phyloP scores from a whole-genome alignment of 2,329 filamentous ascomycete species.

The Chrysoporthe austroafricana region DNA sequence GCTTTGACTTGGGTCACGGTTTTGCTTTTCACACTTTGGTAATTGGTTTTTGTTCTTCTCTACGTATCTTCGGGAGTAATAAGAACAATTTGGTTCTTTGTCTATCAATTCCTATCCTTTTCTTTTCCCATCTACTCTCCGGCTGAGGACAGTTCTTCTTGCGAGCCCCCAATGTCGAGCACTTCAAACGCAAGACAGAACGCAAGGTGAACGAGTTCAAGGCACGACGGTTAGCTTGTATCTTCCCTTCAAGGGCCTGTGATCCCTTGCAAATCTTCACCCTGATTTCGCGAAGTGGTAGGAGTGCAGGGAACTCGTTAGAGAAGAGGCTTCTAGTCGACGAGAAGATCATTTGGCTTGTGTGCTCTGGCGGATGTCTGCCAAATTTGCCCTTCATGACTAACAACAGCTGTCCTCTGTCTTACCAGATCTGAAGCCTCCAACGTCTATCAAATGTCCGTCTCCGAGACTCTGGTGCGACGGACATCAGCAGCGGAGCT shows the following conservation, averaged over 20 bases:
- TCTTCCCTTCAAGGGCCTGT: neutral
- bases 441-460: neutral
- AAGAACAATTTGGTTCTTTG: too few relatives aligned
- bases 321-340: neutral
- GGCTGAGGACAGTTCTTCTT: neutral
- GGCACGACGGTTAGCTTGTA: neutral
- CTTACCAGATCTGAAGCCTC: neutral
- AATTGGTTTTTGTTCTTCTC: too few relatives aligned
- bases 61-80: too few relatives aligned
- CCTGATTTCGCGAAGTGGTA: neutral
- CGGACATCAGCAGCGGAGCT: neutral
- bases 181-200: neutral
- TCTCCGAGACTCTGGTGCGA: neutral
- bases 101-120: neutral
- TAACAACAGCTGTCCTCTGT: neutral
- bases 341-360: too few relatives aligned
- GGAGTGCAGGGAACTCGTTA: neutral
- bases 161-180: too few relatives aligned
- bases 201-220: neutral
- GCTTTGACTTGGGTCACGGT: too few relatives aligned
- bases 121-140: neutral
- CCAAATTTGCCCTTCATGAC: neutral
- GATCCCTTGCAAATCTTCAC: neutral
- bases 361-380: neutral
- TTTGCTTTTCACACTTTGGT: too few relatives aligned